Percentiles rank a stretch among this genome's conserved stretches.
phyloP scores from a whole-genome alignment of 805 yeast species.

The Nakazawaea wickerhamii region DNA sequence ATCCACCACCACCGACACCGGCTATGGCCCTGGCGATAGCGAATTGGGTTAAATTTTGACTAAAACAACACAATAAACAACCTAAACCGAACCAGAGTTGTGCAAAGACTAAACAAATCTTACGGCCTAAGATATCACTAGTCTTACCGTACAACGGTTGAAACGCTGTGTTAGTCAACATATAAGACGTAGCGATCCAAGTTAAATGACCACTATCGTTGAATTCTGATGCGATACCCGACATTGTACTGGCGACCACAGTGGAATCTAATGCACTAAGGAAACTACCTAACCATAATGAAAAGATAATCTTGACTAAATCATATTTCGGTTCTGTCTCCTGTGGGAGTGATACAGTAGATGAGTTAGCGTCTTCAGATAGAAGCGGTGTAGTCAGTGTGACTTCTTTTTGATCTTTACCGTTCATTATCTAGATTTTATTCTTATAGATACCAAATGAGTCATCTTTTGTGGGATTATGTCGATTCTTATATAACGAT shows the following conservation, averaged over 20 bases:
- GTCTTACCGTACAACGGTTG: constrained; percentile 72
- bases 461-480: too few species aligned
- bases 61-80: constrained; percentile 35
- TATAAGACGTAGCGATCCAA: constrained; percentile 72
- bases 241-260: constrained; percentile 52
- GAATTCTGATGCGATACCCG: constrained; percentile 55
- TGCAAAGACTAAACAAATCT: constrained; percentile 36
- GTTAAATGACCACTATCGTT: constrained; percentile 43
- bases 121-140: constrained; percentile 59
- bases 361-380: not conserved
- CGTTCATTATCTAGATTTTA: too few species aligned
- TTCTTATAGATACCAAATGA: too few species aligned
- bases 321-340: constrained; percentile 6
- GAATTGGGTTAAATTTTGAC: constrained; percentile 37
- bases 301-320: constrained; percentile 19
- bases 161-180: constrained; percentile 65
- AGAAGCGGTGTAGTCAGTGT: constrained; percentile 1
- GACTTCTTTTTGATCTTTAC: too few species aligned
- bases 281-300: constrained; percentile 42
- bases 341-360: not conserved
- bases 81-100: constrained; percentile 42
- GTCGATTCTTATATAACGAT: too few species aligned
- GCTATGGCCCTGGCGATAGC: constrained; percentile 48
- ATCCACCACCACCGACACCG: constrained; percentile 57
- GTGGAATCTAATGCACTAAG: constrained; percentile 56